phyloP scores from a whole-genome alignment of 306 rosid species.

The Dalbergia cultrata region DNA sequence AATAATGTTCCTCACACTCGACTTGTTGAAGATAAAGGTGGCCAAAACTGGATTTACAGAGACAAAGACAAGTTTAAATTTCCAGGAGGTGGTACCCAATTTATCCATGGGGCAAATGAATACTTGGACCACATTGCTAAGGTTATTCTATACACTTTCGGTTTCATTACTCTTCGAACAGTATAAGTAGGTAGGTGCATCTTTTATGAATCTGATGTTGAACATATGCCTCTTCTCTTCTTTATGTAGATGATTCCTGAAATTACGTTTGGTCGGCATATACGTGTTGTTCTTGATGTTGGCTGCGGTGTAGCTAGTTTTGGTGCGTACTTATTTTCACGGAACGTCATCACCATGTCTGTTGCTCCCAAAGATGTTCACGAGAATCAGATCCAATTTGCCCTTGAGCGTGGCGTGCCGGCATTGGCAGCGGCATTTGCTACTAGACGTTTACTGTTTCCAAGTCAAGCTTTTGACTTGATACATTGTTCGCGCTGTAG shows the following conservation, averaged over 20 bases:
- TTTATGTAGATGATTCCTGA: constrained; percentile 79
- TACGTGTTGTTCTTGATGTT: constrained; percentile 84
- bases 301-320: constrained; percentile 99
- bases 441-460: constrained; percentile 82
- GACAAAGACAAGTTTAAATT: constrained; percentile 78
- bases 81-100: constrained; percentile 99
- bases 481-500: constrained; percentile 96
- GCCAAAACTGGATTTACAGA: constrained; percentile 90
- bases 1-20: constrained; percentile 93
- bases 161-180: constrained; percentile 11
- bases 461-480: constrained; percentile 95
- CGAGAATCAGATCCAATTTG: constrained; percentile 96
- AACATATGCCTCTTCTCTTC: constrained; percentile 1
- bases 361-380: constrained; percentile 97
- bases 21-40: constrained; percentile 93
- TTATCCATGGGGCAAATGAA: constrained; percentile 92
- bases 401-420: constrained; percentile 99
- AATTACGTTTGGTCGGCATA: constrained; percentile 82
- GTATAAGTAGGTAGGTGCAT: constrained; percentile 24
- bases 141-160: constrained; percentile 54
- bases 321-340: constrained; percentile 85
- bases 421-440: constrained; percentile 95
- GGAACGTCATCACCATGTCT: constrained; percentile 85
- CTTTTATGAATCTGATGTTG: constrained; percentile 44
- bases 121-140: constrained; percentile 87